Percentiles rank a stretch among this genome's conserved stretches.
Evolutionary conservation across 225 moss, liverwort and hornwort species (phyloP).

Genomic region (Bryoerythrophyllum caledonicum): DNA sequence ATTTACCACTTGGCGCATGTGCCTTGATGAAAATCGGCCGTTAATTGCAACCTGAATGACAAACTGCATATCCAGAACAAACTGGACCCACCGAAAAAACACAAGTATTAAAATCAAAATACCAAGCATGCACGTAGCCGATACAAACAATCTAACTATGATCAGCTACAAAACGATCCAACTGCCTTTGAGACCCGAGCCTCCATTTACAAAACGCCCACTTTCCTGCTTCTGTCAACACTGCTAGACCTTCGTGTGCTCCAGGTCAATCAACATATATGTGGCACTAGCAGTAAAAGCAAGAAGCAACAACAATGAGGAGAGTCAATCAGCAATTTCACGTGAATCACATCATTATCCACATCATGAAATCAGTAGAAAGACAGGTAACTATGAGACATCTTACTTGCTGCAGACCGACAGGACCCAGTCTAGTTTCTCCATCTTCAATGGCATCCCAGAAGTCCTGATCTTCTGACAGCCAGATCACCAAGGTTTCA

Average conservation of each 20-base stretch:
- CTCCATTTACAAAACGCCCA: constrained; percentile 1
- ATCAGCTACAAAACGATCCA: neutral
- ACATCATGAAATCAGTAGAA: neutral
- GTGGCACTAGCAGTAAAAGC: neutral
- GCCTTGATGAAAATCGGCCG: constrained; percentile 33
- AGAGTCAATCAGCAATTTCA: neutral
- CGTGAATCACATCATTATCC: neutral
- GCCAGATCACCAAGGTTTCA: constrained; percentile 65
- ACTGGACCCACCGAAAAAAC: constrained; percentile 22
- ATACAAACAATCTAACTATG: constrained; percentile 5
- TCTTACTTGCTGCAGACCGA: constrained; percentile 68
- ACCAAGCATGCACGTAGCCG: neutral
- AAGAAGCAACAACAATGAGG: constrained; percentile 5
- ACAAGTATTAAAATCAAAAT: neutral
- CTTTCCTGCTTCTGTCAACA: neutral
- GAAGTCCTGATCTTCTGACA: constrained; percentile 70
- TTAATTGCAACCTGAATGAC: constrained; percentile 40
- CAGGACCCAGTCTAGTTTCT: constrained; percentile 49
- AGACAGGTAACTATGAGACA: neutral
- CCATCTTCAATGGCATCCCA: constrained; percentile 76
- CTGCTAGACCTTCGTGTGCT: neutral
- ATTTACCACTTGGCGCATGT: constrained; percentile 40
- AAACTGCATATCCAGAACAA: constrained; percentile 48
- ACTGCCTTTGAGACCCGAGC: neutral
- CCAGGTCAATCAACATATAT: neutral